Base-by-base conservation (phyloP, 2,329 filamentous ascomycete genomes). In the Aureobasidium sp. region DNA sequence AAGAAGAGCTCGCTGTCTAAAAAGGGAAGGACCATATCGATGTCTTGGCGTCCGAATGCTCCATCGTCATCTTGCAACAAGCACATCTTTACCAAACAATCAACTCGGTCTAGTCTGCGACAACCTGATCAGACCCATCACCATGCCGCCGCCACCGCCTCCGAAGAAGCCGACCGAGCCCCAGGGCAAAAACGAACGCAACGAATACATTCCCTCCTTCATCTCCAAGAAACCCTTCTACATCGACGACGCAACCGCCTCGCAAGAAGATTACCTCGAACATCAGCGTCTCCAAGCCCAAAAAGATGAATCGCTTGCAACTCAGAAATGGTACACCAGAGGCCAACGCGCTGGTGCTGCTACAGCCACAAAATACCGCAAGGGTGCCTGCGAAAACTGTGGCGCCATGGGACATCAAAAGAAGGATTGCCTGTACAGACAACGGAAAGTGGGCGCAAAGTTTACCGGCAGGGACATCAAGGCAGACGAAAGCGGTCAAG, bases 191-290 rank as follows among this genome's bases (percentile, higher is more conserved):
- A 96, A 96, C 74, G 91, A 96, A 75, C 91, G 94, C 76, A 99
- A 99, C 82, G 78, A 97, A 75, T 99, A 99, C 81, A 99, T 99
- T 71, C 94, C 94, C 6, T 87, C 90, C 60, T 99, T 97, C 82
- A 99, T 99, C 78, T 92, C 91, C 69, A 97, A 96, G 75, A 92
- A 95, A 68, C 94, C 94, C 5, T 99, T 99, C 78, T 99, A 97
- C 76, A 87, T 95, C 70, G 86, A 89, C 69, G 90, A 91, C 72
- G 87, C 87, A 67, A 85, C 87, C 64, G 74, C 75, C 44, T 83
- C 88, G 64, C 83, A 84, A 68, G 84, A 84, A 72, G 92, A 97
- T 71, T 99, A 97, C 74, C 89, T 99, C 67, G 91, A 96, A 76
- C 94, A 99, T 84, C 94, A 99, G 72, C 90, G 92, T 74, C 81